Percentiles rank a stretch among this genome's conserved stretches.
These are phyloP conservation scores for Solanum pennellii DNA, from an alignment of 257 asterid genomes.

Conservation along the genomic window DNA sequence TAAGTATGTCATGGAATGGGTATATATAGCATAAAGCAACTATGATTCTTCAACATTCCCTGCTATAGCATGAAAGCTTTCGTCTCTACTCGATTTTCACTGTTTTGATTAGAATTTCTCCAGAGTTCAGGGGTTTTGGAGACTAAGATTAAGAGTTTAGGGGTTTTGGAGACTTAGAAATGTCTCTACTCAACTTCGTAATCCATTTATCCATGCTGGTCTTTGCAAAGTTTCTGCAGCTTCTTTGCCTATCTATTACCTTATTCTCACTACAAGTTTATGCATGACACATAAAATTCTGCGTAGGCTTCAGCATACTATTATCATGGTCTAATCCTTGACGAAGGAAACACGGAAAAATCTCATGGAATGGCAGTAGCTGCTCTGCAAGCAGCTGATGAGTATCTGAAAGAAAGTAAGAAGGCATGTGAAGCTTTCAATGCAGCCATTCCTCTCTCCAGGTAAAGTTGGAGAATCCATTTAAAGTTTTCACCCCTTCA, in stretches of 20 bases:
- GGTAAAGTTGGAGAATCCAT: constrained; percentile 30
- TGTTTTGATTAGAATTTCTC: background rate
- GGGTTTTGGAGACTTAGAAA: background rate
- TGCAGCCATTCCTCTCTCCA: constrained; percentile 59
- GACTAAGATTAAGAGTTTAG: background rate
- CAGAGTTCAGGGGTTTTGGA: background rate
- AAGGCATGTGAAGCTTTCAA: constrained; percentile 79
- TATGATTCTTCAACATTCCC: background rate
- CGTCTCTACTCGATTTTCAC: background rate
- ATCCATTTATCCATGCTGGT: background rate
- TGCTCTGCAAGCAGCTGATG: constrained; percentile 95
- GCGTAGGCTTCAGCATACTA: constrained; percentile 88
- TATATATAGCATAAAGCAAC: background rate
- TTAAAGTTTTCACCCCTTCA: background rate
- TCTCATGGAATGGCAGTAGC: constrained; percentile 98
- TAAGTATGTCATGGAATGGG: background rate
- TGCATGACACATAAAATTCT: background rate
- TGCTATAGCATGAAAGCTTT: background rate
- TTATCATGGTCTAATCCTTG: constrained; percentile 95
- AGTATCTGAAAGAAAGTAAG: constrained; percentile 90
- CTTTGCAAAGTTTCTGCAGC: background rate
- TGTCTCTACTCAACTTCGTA: background rate
- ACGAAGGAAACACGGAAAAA: constrained; percentile 93
- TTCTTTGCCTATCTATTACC: background rate
- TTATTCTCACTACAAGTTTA: background rate